Evolutionary conservation across 345 rosid genomes (phyloP).

Genomic region (Arabidopsis suecica): DNA sequence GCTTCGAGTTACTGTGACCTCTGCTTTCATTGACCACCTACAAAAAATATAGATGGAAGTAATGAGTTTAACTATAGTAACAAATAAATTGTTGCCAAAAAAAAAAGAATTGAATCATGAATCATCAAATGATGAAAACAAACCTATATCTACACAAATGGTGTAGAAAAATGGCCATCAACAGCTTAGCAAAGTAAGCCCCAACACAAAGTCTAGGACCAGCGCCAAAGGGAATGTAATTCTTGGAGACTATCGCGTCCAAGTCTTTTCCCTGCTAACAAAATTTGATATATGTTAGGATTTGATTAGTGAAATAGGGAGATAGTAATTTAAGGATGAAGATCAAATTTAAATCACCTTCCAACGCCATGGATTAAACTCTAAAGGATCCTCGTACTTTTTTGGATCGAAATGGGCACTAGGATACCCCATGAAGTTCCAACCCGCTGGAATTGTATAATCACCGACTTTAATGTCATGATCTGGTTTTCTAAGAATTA

Average conservation of each 20-base stretch:
- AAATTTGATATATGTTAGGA: too few species aligned
- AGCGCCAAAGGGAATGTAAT: neutral
- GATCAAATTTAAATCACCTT: neutral
- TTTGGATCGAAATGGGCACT: constrained; percentile 23
- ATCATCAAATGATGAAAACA: too few species aligned
- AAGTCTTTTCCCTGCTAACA: neutral
- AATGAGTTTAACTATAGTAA: neutral
- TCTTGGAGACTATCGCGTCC: neutral
- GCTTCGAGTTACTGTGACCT: neutral
- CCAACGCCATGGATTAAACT: constrained; percentile 42
- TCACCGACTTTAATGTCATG: constrained; percentile 4
- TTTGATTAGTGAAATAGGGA: too few species aligned
- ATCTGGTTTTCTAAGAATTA: constrained; percentile 17
- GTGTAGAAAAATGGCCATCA: neutral
- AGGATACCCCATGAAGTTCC: constrained; percentile 26
- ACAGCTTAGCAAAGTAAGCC: neutral
- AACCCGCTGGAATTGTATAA: constrained; percentile 30
- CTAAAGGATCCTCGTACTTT: constrained; percentile 20
- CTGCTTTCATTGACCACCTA: neutral
- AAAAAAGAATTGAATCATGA: too few species aligned
- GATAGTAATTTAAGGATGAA: too few species aligned
- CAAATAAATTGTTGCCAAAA: too few species aligned
- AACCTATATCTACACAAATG: neutral
- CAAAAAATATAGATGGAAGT: neutral
- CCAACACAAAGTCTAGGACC: neutral